Evolutionary conservation across 1,284 basidiomycete genomes (phyloP), one percentile per base, ranked within the genome.

Genomic region (Boletus smithii): DNA sequence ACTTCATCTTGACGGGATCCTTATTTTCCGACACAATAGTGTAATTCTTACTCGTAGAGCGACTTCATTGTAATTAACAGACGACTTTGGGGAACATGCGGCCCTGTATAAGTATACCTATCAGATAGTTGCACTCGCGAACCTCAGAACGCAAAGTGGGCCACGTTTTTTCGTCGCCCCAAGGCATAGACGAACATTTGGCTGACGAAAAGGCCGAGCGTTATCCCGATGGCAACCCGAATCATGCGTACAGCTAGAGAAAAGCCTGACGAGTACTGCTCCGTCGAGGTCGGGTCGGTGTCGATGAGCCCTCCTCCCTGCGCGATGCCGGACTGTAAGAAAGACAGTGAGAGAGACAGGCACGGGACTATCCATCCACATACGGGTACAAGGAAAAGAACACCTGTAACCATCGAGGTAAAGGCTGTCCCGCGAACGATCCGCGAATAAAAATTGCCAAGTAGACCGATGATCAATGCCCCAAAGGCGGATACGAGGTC

Each of bases 371-470:
- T 44, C n/a, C n/a, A 4, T 36, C 34, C 14, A 51, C 62, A 61
- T 63, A 90, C 85, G 44, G 88, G 88, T 10, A 92, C 88, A 26
- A 92, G 72, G 67, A 91, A 91, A 44, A 91, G 70, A 14, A 93
- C 86, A 22, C 89, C 87, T 3, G 88, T 88, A n/a, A 91, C 87
- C 85, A 90, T 92, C 13, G 87, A 82, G 0, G 90, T 91, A 65
- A 93, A 94, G 3, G 91, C 88, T 4, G 85, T 86, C 41, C 88
- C 91, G 23, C 82, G 78, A 56, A 85, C 77, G 27, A 89, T 65
- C 35, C 88, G 77, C 37, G 89, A 90, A 62, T 91, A 93, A 13
- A 83, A 63, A 60, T 92, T 92, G 36, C 90, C 90, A 33, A 91
- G 75, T 13, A 86, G 68, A 47, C 90, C 90, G 54, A 92, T 85